Evolutionary conservation across 352 stramenopile species (phyloP), one percentile per base, ranked within the genome.

Genomic region (Globisporangium parvum): DNA sequence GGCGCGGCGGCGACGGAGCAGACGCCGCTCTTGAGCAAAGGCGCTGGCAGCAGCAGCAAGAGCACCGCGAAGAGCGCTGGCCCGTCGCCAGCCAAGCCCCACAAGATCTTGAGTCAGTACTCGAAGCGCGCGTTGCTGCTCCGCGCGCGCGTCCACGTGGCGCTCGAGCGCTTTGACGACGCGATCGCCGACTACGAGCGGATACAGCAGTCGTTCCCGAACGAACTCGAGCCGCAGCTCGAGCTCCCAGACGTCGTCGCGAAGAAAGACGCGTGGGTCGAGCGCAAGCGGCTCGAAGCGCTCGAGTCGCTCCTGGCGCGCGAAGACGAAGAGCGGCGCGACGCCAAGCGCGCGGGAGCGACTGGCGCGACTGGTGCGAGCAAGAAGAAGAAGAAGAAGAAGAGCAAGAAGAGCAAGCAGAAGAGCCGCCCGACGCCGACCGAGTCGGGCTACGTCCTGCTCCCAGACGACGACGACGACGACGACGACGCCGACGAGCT

Each of bases 171-270:
- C 46, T 90, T 82, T 51, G 77, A 91, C 20, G 66, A 59, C 2
- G 82, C 82, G 1, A 74, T 85, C 15, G 52, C 58, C 2, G 83
- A 93, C 58, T 93, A 90, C 48, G 40, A 73, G 21, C 66, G 66
- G 12, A 87, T 93, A 31, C 41, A 90, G 2, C 61, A 71, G 11
- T 80, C 77, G 10, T 73, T 73, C 44, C 66, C 78, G n/a, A 87
- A 86, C 52, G 67, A 90, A 37, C 65, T 93, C 67, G 83, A 93
- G n/a, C 80, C 83, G 9, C 83, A 93, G 64, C 61, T 90, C 35
- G 83, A 93, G 31, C 60, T 84, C 33, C 80, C 87, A 37, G 77
- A 80, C 12, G 79, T 75, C 6, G 28, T 60, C 2, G 69, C 77
- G 31, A 73, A 75, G 50, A 75, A 81, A 15, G 47, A 39, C 18